A percentile compares a stretch with the other conserved stretches of the same genome.
These are phyloP conservation scores for Allium fistulosum DNA, from an alignment of 106 monocot species.

Conservation along the genomic window DNA sequence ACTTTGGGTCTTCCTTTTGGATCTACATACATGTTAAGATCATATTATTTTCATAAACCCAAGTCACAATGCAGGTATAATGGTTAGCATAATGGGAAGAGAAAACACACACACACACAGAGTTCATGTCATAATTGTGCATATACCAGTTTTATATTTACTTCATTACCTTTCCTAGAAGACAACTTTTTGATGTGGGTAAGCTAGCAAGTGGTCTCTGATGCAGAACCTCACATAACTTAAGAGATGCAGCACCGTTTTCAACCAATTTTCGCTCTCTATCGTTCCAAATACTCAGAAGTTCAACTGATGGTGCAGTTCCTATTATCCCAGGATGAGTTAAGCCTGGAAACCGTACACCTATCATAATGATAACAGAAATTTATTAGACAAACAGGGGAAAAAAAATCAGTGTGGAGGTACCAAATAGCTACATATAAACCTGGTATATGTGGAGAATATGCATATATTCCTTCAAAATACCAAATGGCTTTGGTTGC, in stretches of 20 bases:
- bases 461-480: conserved; percentile 89
- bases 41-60: no score
- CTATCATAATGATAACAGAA: conserved; percentile 8
- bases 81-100: no score
- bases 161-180: conserved; percentile 57
- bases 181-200: conserved; percentile 54
- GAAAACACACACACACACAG: no score
- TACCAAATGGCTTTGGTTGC: conserved; percentile 96
- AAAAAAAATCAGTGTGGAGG: not conserved
- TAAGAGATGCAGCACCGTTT: conserved; percentile 22
- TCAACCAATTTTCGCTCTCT: conserved; percentile 66
- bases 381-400: not conserved
- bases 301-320: conserved; percentile 76
- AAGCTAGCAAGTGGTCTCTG: conserved; percentile 65
- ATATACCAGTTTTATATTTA: no score
- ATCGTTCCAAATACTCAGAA: conserved; percentile 81
- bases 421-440: not conserved
- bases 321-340: conserved; percentile 79
- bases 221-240: conserved; percentile 71
- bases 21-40: conserved; percentile 19
- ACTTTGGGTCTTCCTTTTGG: conserved; percentile 51
- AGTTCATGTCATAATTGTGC: no score
- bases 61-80: no score
- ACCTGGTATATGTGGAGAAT: conserved; percentile 86
- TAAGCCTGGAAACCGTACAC: conserved; percentile 77